Conservation (phyloP, 169 alveolate species). For the Cryptosporidium tyzzeri region DNA sequence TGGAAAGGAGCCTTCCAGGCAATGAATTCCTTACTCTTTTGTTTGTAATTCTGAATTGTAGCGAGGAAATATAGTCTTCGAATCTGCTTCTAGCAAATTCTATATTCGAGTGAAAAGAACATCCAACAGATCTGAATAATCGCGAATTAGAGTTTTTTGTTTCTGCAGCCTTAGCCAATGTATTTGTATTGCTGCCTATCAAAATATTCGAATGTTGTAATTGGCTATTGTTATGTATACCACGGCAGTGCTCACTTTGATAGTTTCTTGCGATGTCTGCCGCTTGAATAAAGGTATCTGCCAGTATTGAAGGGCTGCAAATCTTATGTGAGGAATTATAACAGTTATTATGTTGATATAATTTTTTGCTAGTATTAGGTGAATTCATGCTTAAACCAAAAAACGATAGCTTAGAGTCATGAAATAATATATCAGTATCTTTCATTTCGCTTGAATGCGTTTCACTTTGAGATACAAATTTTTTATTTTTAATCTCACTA, state of each 20-base stretch:
- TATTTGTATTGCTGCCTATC: background rate
- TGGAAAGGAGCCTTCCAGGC: conserved; percentile 15
- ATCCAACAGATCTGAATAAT: conserved; percentile 7
- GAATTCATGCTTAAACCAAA: conserved; percentile 49
- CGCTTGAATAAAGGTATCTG: conserved; percentile 48
- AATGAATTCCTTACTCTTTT: conserved; percentile 18
- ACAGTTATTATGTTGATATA: background rate
- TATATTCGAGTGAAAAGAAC: conserved; percentile 33
- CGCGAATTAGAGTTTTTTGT: conserved; percentile 3
- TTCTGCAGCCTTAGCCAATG: background rate
- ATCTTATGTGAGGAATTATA: background rate
- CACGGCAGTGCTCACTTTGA: conserved; percentile 3
- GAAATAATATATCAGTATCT: background rate
- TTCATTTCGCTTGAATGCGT: background rate
- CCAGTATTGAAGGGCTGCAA: conserved; percentile 36
- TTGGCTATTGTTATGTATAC: background rate
- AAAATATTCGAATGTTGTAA: background rate
- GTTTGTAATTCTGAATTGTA: conserved; percentile 22
- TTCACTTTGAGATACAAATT: background rate
- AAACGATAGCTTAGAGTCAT: conserved; percentile 13
- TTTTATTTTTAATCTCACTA: background rate
- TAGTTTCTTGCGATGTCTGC: conserved; percentile 21
- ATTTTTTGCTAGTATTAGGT: conserved; percentile 3
- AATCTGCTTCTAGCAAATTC: conserved; percentile 42
- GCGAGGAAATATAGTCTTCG: conserved; percentile 27